Base-by-base conservation (phyloP, 345 rosid species). In the Euphorbia pulcherrima region DNA sequence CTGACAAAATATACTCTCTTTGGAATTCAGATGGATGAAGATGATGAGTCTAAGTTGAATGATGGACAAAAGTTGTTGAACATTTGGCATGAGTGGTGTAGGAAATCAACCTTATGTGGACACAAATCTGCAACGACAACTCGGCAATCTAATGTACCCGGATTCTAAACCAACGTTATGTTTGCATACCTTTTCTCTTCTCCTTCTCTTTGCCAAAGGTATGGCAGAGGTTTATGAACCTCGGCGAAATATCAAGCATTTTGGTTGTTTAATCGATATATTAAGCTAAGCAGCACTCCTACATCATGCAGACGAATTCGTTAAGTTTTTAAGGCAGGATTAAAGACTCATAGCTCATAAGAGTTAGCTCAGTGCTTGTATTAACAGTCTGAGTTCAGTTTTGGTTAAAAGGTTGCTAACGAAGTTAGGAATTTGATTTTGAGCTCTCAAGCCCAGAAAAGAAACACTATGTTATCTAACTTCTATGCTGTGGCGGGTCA, bases 211-310 rank as follows among this genome's bases (percentile, higher is more conserved):
- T n/a, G n/a, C n/a, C n/a, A n/a, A n/a, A n/a, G n/a, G n/a, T n/a
- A 77, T 68, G 77, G 60, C 48, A n/a, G 63, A 60, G 10, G 60
- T 24, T 26, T 69, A 68, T 2, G 37, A 63, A 53, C 35, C 65
- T 17, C 40, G 40, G 60, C 80, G 68, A 10, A 69, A 54, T 54
- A 64, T 69, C 5, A 74, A 59, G 46, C 80, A 74, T 44, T 78
- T 78, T 52, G 76, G 70, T 14, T 74, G 78, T 54, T 41, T 71
- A 30, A 65, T 74, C 55, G 81, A 78, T 71, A 35, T 64, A 6
- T 58, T 78, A 30, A 74, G 78, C 48, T 50, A 73, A 39, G 75
- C 75, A 39, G 78, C 78, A 48, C 70, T 74, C 26, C 66, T 78
- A 50, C 16, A 62, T 67, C 68, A 68, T 35, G 76, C 72, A 20